Conservation (phyloP, 306 rosid species). For the Oemleria cerasiformis region DNA sequence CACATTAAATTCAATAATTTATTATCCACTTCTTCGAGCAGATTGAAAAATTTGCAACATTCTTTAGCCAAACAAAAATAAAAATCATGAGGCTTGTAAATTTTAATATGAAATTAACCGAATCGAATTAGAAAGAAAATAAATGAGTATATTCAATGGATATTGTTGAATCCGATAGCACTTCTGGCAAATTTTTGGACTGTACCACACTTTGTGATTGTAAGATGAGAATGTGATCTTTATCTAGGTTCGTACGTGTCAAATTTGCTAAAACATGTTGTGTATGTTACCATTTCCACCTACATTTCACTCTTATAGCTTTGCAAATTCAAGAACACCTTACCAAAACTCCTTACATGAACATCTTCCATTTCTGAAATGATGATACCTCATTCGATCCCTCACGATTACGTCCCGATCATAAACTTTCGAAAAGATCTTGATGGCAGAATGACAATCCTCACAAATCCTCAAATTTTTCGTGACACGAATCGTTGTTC, state of each 20-base stretch:
- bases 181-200: no score
- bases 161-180: no score
- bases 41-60: neutral
- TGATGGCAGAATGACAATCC: constrained; percentile 54
- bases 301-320: neutral
- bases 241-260: no score
- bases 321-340: constrained; percentile 19
- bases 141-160: no score
- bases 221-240: no score
- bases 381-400: constrained; percentile 61
- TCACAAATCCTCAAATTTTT: constrained; percentile 64
- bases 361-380: constrained; percentile 50
- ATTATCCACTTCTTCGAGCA: constrained; percentile 8
- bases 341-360: constrained; percentile 62
- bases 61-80: no score
- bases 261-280: neutral
- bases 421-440: constrained; percentile 48
- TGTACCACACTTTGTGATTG: no score
- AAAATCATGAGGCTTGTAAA: no score
- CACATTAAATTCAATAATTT: neutral
- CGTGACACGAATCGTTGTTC: constrained; percentile 47
- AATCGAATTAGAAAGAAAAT: no score
- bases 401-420: constrained; percentile 44
- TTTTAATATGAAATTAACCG: no score
- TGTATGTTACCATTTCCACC: neutral